Base-by-base conservation (phyloP, 2,329 filamentous ascomycete species). In the Diaporthe helianthi region DNA sequence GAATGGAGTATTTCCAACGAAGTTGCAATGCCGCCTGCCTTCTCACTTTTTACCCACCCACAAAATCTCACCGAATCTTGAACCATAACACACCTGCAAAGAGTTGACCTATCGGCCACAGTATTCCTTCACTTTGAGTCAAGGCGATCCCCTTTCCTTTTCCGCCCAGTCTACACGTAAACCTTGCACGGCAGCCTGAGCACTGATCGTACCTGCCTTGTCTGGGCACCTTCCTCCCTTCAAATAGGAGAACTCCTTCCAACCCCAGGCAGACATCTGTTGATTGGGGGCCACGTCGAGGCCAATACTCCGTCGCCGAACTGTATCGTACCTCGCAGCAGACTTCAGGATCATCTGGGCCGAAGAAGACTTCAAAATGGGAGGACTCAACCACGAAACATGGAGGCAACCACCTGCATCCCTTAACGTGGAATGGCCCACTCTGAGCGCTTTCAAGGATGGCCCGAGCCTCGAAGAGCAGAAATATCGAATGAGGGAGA, bases 381-480 rank as follows among this genome's bases (percentile, higher is more conserved):
- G 52, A 15, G 36, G 41, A 22, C 13, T n/a, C 24, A 67, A 67
- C 31, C 65, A 67, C 9, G 52, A 67, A 31, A 49, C 38, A 13
- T 67, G 65, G 65, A 58, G 31, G 44, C 65, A 67, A 26, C 65
- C 65, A 9, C 65, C 65, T 12, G 65, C 41, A 4, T 67, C 65
- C 13, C 65, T 67, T 15, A 67, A 36, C 22, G 65, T 67, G 12
- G 52, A 58, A 15, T 67, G 65, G 65, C 65, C 65, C 17, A 67
- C 65, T 3, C 26, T 49, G 41, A 49, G 65, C 29, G 8, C 31
- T 29, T 58, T 36, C 22, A 44, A 49, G 22, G n/a, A 26, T 22
- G 65, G 65, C 41, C 65, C 65, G 9, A 67, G 52, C 44, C 52
- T 67, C 44, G 65, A 67, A n/a, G 52, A 58, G 29, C 65, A 67